phyloP scores from a whole-genome alignment of 2,329 filamentous ascomycete genomes.

The Pseudogymnoascus sp. region DNA sequence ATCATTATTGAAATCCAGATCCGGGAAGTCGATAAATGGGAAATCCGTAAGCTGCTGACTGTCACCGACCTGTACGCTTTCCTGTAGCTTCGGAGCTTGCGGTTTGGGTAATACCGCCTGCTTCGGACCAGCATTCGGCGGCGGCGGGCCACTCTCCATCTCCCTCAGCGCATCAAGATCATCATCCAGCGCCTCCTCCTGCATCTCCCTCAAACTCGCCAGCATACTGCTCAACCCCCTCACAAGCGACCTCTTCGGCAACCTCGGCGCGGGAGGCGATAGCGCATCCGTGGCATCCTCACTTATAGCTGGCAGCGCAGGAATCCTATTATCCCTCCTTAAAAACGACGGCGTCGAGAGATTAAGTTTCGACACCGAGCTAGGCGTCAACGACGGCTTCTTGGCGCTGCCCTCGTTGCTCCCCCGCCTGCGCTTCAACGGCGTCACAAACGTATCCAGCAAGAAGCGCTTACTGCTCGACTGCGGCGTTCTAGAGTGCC shows the following conservation, averaged over 20 bases:
- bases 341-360: constrained; percentile 69
- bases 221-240: constrained; percentile 69
- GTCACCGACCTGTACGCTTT: constrained; percentile 39
- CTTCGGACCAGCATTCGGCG: constrained; percentile 20
- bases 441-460: constrained; percentile 59
- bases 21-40: constrained; percentile 50
- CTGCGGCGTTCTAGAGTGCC: constrained; percentile 36
- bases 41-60: constrained; percentile 41
- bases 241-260: constrained; percentile 55
- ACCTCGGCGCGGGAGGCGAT: constrained; percentile 38
- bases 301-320: constrained; percentile 44
- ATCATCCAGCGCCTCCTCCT: constrained; percentile 64
- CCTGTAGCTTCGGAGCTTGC: constrained; percentile 19
- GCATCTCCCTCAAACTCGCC: constrained; percentile 59
- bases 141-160: constrained; percentile 41
- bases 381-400: constrained; percentile 34
- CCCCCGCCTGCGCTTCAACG: constrained; percentile 45
- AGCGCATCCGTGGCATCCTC: constrained; percentile 48
- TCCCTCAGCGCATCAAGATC: constrained; percentile 69
- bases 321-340: constrained; percentile 39
- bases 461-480: constrained; percentile 54
- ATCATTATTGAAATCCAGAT: neutral
- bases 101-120: constrained; percentile 14
- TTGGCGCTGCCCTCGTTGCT: constrained; percentile 26
- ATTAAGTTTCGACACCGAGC: constrained; percentile 46